Conservation (phyloP, 2,329 filamentous ascomycete species). For the Rugonectria rugulosa region DNA sequence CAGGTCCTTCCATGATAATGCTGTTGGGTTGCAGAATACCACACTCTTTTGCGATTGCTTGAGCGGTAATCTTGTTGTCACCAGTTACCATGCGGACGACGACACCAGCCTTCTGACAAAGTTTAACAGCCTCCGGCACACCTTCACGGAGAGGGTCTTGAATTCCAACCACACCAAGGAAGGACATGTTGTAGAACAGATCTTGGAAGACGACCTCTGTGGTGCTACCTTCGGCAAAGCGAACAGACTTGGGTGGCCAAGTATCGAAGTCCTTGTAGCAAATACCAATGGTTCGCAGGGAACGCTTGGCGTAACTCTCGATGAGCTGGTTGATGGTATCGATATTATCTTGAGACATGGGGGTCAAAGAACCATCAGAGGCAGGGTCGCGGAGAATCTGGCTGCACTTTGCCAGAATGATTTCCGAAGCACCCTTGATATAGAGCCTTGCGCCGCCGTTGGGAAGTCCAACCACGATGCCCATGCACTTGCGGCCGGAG, state of each 20-base stretch:
- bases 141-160: constrained; percentile 81
- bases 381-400: constrained; percentile 60
- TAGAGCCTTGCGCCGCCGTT: constrained; percentile 63
- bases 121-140: constrained; percentile 75
- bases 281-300: constrained; percentile 84
- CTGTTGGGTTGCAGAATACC: constrained; percentile 75
- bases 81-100: constrained; percentile 87
- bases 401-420: constrained; percentile 65
- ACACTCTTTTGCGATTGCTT: constrained; percentile 80
- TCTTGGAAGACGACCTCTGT: constrained; percentile 71
- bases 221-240: constrained; percentile 61
- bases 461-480: constrained; percentile 61
- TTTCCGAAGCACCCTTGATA: constrained; percentile 72
- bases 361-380: constrained; percentile 48
- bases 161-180: constrained; percentile 78
- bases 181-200: constrained; percentile 71
- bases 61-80: constrained; percentile 80
- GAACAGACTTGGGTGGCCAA: constrained; percentile 78
- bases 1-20: constrained; percentile 79
- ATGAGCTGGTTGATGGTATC: constrained; percentile 72
- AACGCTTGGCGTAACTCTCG: constrained; percentile 78
- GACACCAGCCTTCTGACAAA: constrained; percentile 79
- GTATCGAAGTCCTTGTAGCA: constrained; percentile 83
- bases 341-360: constrained; percentile 61
- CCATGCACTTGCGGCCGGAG: constrained; percentile 78